These are phyloP conservation scores for Eucalyptus erythrocorys DNA, from an alignment of 345 rosid species.

Conservation along the genomic window DNA sequence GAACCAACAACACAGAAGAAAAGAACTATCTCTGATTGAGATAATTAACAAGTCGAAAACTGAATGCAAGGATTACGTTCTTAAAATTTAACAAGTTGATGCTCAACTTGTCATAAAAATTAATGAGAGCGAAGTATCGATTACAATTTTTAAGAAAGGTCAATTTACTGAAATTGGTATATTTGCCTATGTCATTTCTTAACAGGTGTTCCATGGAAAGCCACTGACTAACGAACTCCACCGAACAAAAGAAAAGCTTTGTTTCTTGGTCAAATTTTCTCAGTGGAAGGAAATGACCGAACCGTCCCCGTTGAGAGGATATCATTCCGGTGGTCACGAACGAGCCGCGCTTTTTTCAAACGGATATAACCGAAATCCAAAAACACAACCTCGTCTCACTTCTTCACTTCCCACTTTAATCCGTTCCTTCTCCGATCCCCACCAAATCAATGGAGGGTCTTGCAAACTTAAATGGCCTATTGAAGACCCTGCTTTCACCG, in stretches of 20 bases:
- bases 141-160: not conserved
- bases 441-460: constrained; percentile 24
- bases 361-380: not conserved
- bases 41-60: too few species aligned
- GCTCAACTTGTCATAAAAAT: not conserved
- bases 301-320: constrained; percentile 19
- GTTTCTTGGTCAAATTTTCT: not conserved
- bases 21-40: fast-evolving
- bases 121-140: not conserved
- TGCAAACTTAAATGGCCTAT: constrained; percentile 25
- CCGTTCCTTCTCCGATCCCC: not conserved
- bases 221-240: not conserved
- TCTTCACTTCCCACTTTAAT: not conserved
- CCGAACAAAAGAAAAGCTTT: not conserved
- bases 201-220: not conserved
- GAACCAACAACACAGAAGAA: not conserved
- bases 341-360: not conserved
- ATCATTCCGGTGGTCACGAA: constrained; percentile 23
- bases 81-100: not conserved
- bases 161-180: not conserved
- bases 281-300: constrained; percentile 1
- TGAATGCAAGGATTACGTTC: not conserved
- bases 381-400: not conserved
- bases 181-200: not conserved
- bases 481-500: constrained; percentile 6